phyloP scores from a whole-genome alignment of 2,329 filamentous ascomycete genomes.

The Verticillium alfalfae region DNA sequence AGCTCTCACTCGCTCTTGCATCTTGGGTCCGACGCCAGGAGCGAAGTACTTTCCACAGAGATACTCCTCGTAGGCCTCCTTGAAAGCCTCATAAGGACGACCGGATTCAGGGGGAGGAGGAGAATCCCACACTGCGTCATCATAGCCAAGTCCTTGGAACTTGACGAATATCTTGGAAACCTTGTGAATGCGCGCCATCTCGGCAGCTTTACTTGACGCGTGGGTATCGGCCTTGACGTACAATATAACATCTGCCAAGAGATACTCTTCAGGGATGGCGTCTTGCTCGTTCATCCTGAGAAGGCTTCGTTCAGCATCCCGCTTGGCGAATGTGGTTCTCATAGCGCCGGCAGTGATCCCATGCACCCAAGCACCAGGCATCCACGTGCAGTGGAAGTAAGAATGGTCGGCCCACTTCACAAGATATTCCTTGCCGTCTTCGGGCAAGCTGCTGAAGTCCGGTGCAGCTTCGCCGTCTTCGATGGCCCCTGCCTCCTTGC shows the following conservation, averaged over 20 bases:
- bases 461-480: slow-evolving; percentile 19
- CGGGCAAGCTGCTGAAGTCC: slow-evolving; percentile 11
- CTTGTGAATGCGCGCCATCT: slow-evolving; percentile 65
- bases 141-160: slow-evolving; percentile 86
- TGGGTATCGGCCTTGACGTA: slow-evolving; percentile 55
- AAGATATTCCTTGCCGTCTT: slow-evolving; percentile 82
- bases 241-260: slow-evolving; percentile 85
- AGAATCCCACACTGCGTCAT: slow-evolving; percentile 84
- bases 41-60: slow-evolving; percentile 69
- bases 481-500: slow-evolving; percentile 25
- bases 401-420: slow-evolving; percentile 81
- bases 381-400: slow-evolving; percentile 80
- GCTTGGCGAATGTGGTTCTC: slow-evolving; percentile 72
- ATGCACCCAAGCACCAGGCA: slow-evolving; percentile 84
- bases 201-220: slow-evolving; percentile 54
- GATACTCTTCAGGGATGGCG: slow-evolving; percentile 81
- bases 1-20: slow-evolving; percentile 64
- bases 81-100: slow-evolving; percentile 73
- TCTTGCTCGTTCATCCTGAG: slow-evolving; percentile 66
- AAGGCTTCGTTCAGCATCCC: slow-evolving; percentile 51
- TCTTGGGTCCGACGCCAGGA: slow-evolving; percentile 23
- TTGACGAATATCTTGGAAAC: slow-evolving; percentile 77
- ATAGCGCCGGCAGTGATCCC: slow-evolving; percentile 59
- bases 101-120: slow-evolving; percentile 62
- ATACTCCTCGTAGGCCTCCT: slow-evolving; percentile 80